Base-by-base conservation (phyloP, 495 filamentous ascomycete genomes). In the Jackrogersella multiformis region DNA sequence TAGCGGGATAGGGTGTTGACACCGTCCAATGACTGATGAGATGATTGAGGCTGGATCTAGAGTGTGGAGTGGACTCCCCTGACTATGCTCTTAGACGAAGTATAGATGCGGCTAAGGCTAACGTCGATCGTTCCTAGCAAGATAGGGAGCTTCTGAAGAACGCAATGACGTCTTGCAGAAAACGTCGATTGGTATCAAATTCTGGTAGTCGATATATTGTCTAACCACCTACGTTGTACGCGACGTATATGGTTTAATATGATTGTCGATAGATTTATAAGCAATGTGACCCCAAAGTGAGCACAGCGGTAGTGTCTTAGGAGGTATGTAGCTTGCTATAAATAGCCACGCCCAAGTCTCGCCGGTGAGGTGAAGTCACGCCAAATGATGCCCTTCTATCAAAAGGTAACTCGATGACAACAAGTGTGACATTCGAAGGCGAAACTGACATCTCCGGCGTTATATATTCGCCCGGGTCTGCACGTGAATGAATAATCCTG, bases 401-500 rank as follows among this genome's bases (percentile, higher is more conserved):
- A 58, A 49, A 41, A 8, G 38, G 26, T 15, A 61, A 54, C 35
- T 44, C 42, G 64, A 36, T 28, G n/a, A 38, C 35, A 35, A 51
- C 53, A 35, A 56, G 51, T 49, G 46, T 41, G 16, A 49, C 38
- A 30, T 30, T 57, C 45, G 28, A 23, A 56, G 18, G 15, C 41
- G 12, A 45, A 34, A 6, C 24, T 62, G 28, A 20, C 34, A 32
- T 56, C 35, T 24, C 57, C 66, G 60, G 39, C 23, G 13, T 24
- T 60, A 51, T 20, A 60, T 60, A 61, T 53, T 38, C 13, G 30
- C 56, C 56, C 48, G 55, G 7, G 23, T 26, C 20, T 49, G 60
- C 34, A 18, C 16, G 18, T 41, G 45, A 30, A 24, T 36, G 42
- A 59, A 39, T 15, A 32, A 18, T 4, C 28, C 36, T 24, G 16